These are phyloP conservation scores for Pseudozyma sp. DNA, from an alignment of 1,284 basidiomycete species.

Conservation along the genomic window DNA sequence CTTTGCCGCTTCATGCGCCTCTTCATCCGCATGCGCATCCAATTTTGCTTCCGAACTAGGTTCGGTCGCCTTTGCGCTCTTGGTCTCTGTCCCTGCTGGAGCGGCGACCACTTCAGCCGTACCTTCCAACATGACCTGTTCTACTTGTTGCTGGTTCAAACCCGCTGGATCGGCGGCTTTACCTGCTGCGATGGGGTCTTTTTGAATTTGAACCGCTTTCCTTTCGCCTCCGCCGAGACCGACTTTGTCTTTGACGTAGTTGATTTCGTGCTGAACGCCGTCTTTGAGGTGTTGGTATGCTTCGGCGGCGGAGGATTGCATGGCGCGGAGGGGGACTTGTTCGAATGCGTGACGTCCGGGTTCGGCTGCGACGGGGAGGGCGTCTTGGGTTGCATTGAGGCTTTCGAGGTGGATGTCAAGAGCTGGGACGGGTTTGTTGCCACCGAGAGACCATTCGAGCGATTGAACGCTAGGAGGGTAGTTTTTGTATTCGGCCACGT, in stretches of 20 bases:
- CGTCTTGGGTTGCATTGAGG: slow-evolving; percentile 18
- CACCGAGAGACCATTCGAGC: slow-evolving; percentile 23
- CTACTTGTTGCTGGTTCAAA: slow-evolving; percentile 56
- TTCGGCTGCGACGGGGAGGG: slow-evolving; percentile 19
- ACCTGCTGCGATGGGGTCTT: slow-evolving; percentile 21
- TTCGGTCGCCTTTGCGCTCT: slow-evolving; percentile 6
- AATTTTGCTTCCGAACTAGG: slow-evolving; percentile 18
- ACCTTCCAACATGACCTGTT: slow-evolving; percentile 55
- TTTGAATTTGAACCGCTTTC: not conserved
- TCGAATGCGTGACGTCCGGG: slow-evolving; percentile 52
- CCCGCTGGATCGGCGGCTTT: slow-evolving; percentile 42
- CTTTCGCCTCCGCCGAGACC: slow-evolving; percentile 14
- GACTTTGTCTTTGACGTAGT: slow-evolving; percentile 31
- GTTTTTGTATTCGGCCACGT: slow-evolving; percentile 40
- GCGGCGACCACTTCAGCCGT: slow-evolving; percentile 32
- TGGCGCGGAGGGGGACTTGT: slow-evolving; percentile 30
- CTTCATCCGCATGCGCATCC: slow-evolving; percentile 44
- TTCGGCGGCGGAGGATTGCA: slow-evolving; percentile 30
- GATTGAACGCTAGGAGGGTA: slow-evolving; percentile 51
- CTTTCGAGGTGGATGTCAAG: not conserved
- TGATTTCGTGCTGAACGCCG: slow-evolving; percentile 32
- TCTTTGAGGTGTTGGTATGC: slow-evolving; percentile 31
- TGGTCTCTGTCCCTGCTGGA: not conserved
- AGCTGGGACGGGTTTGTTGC: not conserved
- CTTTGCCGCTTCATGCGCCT: slow-evolving; percentile 48